Percentiles rank a stretch among this genome's conserved stretches.
These are phyloP conservation scores for Cercospora brassicicola DNA, from an alignment of 2,329 filamentous ascomycete species.

Conservation along the genomic window DNA sequence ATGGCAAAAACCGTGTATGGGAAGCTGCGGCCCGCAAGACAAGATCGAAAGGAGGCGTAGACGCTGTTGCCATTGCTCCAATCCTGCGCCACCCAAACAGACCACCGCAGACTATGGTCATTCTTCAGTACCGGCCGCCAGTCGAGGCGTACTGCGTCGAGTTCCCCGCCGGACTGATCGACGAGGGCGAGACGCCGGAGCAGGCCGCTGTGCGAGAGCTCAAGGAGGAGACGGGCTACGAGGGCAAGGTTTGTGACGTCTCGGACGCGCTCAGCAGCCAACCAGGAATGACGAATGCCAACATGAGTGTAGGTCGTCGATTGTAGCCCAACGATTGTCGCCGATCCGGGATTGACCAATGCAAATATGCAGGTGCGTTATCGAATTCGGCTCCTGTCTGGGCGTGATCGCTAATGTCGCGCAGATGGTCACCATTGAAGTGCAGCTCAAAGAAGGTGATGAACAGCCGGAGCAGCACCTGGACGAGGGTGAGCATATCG, in stretches of 20 bases:
- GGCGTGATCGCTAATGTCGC: neutral
- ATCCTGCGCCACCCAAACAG: conserved; percentile 52
- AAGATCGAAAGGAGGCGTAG: conserved; percentile 57
- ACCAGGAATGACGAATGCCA: conserved; percentile 47
- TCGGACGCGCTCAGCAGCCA: conserved; percentile 63
- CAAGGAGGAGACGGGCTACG: conserved; percentile 63
- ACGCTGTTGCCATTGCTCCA: conserved; percentile 60
- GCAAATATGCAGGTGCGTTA: conserved; percentile 58
- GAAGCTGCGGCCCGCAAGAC: conserved; percentile 54
- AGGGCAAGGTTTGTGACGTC: conserved; percentile 51
- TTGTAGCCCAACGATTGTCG: conserved; percentile 66
- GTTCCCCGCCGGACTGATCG: conserved; percentile 61
- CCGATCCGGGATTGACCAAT: conserved; percentile 62
- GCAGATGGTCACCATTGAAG: conserved; percentile 59
- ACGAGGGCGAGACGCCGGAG: conserved; percentile 57
- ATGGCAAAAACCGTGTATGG: conserved; percentile 51
- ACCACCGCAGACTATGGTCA: conserved; percentile 55
- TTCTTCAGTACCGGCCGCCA: conserved; percentile 61
- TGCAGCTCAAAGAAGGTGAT: conserved; percentile 52
- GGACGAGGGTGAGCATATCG: conserved; percentile 63
- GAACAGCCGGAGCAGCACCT: conserved; percentile 59
- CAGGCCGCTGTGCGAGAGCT: conserved; percentile 60
- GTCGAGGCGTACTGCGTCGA: conserved; percentile 61
- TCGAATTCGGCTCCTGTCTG: neutral
- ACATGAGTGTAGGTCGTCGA: conserved; percentile 42